Base-by-base conservation (phyloP, 2,329 filamentous ascomycete species). In the Kalaharituber pfeilii region DNA sequence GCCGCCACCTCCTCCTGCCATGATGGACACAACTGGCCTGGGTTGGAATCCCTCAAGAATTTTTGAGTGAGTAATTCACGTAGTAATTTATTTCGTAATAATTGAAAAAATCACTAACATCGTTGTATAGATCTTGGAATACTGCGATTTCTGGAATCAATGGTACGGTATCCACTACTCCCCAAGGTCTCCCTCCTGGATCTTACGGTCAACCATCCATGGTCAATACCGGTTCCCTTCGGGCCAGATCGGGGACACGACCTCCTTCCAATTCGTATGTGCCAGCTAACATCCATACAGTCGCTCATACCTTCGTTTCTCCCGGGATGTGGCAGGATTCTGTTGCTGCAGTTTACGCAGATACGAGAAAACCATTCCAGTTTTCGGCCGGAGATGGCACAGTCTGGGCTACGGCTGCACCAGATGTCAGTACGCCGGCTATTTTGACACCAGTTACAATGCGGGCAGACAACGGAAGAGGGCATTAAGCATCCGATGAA, bases 31-130 rank as follows among this genome's bases (percentile, higher is more conserved):
- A 49, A 15, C 42, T 47, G n/a, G n/a, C 18, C 15, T 75, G 24
- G 71, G 75, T 54, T 94, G 87, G 87, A 93, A 94, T 64, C 88
- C 87, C 24, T 78, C 84, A 28, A 78, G 82, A 56, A 86, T 94
- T 61, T 89, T 94, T 75, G 85, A 89, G 86, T 94, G 77, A 75
- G 85, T 77, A 29, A 25, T 24, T 42, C 63, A 53, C 30, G 45
- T 9, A 29, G 55, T 51, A 53, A 63, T 69, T 61, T 72, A 57
- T 33, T 51, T n/a, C n/a, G n/a, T n/a, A n/a, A n/a, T n/a, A n/a
- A n/a, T n/a, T n/a, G n/a, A n/a, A n/a, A n/a, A n/a, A 25, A 50
- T 8, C 50, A 7, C 53, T 22, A 33, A 5, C 42, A 24, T 22
- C 22, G 13, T 13, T 47, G 3, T 13, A 9, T 64, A 94, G 88